Percentiles rank a stretch among this genome's conserved stretches.
Evolutionary conservation across 768 basidiomycete genomes (phyloP).

Genomic region (Auriscalpium orientale): DNA sequence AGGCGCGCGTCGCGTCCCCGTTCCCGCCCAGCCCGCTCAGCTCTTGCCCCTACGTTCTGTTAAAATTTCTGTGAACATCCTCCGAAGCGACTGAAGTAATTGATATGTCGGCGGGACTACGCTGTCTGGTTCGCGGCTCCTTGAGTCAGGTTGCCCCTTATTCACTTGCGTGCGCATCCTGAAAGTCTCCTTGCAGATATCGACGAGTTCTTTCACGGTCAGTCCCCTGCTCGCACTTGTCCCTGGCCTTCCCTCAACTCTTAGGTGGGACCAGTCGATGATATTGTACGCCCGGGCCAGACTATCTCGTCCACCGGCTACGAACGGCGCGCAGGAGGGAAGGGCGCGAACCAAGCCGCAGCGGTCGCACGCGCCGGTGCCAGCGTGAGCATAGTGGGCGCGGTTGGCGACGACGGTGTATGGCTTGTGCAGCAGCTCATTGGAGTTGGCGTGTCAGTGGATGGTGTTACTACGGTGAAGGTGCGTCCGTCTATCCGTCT

Average conservation of each 20-base stretch:
- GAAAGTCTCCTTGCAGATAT: conserved; percentile 30
- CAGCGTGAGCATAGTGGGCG: conserved; percentile 39
- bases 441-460: conserved; percentile 33
- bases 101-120: background rate
- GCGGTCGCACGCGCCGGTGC: conserved; percentile 48
- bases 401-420: conserved; percentile 44
- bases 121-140: conserved; percentile 5
- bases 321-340: conserved; percentile 47
- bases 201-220: conserved; percentile 53
- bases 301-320: conserved; percentile 47
- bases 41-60: too few species aligned
- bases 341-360: conserved; percentile 59
- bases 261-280: conserved; percentile 30
- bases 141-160: conserved; percentile 1
- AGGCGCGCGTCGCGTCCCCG: too few species aligned
- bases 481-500: conserved; percentile 17
- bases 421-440: conserved; percentile 39
- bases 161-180: background rate
- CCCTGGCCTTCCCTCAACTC: background rate
- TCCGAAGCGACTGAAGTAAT: too few species aligned
- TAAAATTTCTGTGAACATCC: too few species aligned
- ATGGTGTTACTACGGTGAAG: conserved; percentile 31
- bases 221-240: background rate
- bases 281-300: conserved; percentile 49
- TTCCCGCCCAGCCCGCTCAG: too few species aligned